Evolutionary conservation across 306 rosid genomes (phyloP), one percentile per base, ranked within the genome.

Genomic region (Fragaria iinumae): DNA sequence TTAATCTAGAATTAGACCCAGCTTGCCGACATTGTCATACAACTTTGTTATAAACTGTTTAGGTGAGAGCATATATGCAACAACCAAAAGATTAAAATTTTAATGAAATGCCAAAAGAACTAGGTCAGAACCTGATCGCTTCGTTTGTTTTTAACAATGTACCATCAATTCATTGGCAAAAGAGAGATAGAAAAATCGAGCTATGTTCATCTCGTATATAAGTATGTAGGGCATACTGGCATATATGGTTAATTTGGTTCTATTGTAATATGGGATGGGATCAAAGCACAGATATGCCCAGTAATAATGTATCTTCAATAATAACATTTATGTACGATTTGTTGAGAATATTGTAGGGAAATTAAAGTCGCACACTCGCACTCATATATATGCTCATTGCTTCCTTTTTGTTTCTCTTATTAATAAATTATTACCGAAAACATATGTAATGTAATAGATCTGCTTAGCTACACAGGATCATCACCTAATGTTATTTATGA

Each of bases 21-120:
- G 47, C 45, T 74, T 60, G 70, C 78, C 78, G 78, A 60, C 70
- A 74, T 74, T 16, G 67, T 43, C 77, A 25, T 73, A 23, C 56
- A 16, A 25, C 2, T 73, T 57, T 73, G 69, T 43, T 57, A 29
- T 29, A 3, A 45, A 71, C 17, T 41, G 49, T 21, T 0, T 11
- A 47, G 2, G 17, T 34, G 75, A 18, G 9, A 32, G 27, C 18
- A 49, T 32, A 32, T 3, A 32, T 27, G 23, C 73, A 70, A 70
- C 74, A 48, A 48, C 27, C 44, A 27, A 27, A 8, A 16, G 14
- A 13, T 47, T 27, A 27, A 17, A 27, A 60, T 60, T 56, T 56
- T 1, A 48, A 23, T 70, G 74, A 67, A 43, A 18, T 20, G 20
- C 72, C 50, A 41, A 68, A 39, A 9, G 10, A 67, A 41, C 18